A percentile compares a stretch with the other conserved stretches of the same genome.
Conservation (phyloP, 306 rosid species). For the Cercis canadensis region DNA sequence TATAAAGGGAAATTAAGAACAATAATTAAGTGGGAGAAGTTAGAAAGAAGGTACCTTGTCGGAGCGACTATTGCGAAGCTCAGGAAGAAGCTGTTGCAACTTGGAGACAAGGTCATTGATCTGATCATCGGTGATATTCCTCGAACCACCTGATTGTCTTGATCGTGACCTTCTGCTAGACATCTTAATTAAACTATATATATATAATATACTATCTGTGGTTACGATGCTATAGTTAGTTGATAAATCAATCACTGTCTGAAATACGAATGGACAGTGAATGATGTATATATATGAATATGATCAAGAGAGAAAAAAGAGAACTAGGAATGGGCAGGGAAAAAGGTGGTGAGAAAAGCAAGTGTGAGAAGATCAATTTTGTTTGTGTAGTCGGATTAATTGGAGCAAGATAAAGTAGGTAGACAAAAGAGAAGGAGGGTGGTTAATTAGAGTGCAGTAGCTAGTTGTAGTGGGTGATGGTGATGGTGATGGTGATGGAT, state of each 20-base stretch:
- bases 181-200: conserved; percentile 37
- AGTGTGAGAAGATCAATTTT: background rate
- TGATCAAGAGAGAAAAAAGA: too few relatives aligned
- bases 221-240: too few relatives aligned
- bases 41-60: conserved; percentile 66
- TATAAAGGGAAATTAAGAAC: too few relatives aligned
- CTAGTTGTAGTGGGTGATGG: conserved; percentile 6
- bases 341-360: background rate
- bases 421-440: conserved; percentile 12
- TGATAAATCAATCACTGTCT: too few relatives aligned
- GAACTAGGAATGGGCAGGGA: background rate
- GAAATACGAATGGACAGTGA: too few relatives aligned
- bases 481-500: too few relatives aligned
- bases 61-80: conserved; percentile 77
- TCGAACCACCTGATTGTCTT: conserved; percentile 73
- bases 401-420: background rate
- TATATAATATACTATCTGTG: too few relatives aligned
- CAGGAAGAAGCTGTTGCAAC: conserved; percentile 94
- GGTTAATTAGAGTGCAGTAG: conserved; percentile 1
- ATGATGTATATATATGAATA: too few relatives aligned
- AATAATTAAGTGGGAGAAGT: too few relatives aligned
- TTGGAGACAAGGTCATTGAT: conserved; percentile 92
- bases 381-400: too few relatives aligned
- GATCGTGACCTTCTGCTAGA: conserved; percentile 76
- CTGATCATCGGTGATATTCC: conserved; percentile 91